Evolutionary conservation across 225 moss, liverwort and hornwort genomes (phyloP).

Genomic region (Rhytidiadelphus loreus): DNA sequence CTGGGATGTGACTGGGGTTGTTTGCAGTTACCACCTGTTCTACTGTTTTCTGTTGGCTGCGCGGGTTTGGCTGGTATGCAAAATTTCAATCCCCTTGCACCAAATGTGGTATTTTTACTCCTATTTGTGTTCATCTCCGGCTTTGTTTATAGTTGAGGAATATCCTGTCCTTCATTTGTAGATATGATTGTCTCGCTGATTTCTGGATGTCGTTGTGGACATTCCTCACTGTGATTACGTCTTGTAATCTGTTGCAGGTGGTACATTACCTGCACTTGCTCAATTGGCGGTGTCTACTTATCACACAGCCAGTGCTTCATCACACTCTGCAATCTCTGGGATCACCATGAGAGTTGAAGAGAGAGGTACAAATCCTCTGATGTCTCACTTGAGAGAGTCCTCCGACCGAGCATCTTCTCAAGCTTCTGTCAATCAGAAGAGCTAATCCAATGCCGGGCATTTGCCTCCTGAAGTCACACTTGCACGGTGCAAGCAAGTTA

Average conservation of each 20-base stretch:
- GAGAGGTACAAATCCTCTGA: slow-evolving; percentile 18
- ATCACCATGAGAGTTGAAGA: slow-evolving; percentile 73
- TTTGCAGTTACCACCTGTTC: slow-evolving; percentile 85
- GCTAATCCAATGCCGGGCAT: not conserved
- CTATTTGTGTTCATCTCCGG: not conserved
- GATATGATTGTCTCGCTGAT: not conserved
- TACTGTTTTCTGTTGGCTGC: slow-evolving; percentile 85
- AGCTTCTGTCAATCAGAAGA: slow-evolving; percentile 23
- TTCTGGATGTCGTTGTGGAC: not conserved
- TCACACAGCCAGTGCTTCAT: slow-evolving; percentile 81
- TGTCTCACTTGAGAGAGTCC: slow-evolving; percentile 32
- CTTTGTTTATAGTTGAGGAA: not conserved
- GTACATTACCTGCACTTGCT: slow-evolving; percentile 86
- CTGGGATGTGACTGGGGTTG: not conserved
- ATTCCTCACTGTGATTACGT: not conserved
- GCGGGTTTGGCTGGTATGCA: slow-evolving; percentile 78
- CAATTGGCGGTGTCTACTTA: slow-evolving; percentile 93
- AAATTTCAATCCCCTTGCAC: not conserved
- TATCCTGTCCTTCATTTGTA: not conserved
- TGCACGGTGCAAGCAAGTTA: not conserved
- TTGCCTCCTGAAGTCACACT: not conserved
- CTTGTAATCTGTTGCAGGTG: slow-evolving; percentile 41
- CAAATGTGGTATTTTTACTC: not conserved
- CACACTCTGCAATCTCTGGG: slow-evolving; percentile 76
- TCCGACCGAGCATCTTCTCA: slow-evolving; percentile 8